Evolutionary conservation across 1,284 basidiomycete genomes (phyloP).

Genomic region (Waitea zeae): DNA sequence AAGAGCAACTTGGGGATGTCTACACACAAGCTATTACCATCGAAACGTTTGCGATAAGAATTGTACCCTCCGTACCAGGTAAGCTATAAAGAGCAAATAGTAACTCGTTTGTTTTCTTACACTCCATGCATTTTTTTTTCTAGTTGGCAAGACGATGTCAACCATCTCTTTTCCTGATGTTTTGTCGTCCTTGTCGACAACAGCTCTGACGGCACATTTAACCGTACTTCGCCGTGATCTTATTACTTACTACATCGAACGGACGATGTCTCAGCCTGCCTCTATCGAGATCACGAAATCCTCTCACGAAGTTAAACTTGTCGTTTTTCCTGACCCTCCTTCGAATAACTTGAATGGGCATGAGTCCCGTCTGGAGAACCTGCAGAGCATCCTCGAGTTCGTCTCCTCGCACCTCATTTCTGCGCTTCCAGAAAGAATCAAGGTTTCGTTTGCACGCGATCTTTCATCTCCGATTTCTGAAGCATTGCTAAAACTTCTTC

Average conservation of each 20-base stretch:
- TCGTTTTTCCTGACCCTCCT: slow-evolving; percentile 26
- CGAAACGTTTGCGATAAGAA: slow-evolving; percentile 26
- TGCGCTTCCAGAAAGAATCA: slow-evolving; percentile 29
- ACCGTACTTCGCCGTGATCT: slow-evolving; percentile 49
- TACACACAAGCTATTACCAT: slow-evolving; percentile 39
- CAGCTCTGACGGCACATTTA: slow-evolving; percentile 35
- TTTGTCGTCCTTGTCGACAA: slow-evolving; percentile 36
- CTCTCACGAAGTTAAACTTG: slow-evolving; percentile 29
- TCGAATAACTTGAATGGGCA: slow-evolving; percentile 19
- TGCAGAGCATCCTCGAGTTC: slow-evolving; percentile 37
- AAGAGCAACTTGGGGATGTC: slow-evolving; percentile 57
- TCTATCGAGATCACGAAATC: slow-evolving; percentile 20
- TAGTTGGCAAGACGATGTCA: slow-evolving; percentile 30
- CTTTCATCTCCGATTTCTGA: slow-evolving; percentile 38
- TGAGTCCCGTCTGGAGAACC: slow-evolving; percentile 26
- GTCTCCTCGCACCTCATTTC: slow-evolving; percentile 34
- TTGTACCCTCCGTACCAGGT: slow-evolving; percentile 43
- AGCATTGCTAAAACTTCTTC: slow-evolving; percentile 43
- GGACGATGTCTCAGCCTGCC: slow-evolving; percentile 32
- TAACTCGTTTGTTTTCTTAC: not conserved
- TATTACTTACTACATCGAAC: slow-evolving; percentile 37
- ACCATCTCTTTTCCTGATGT: slow-evolving; percentile 34
- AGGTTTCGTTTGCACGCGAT: slow-evolving; percentile 25
- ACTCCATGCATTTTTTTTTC: slow-evolving; percentile 29
- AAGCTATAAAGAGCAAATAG: slow-evolving; percentile 8